phyloP scores from a whole-genome alignment of 495 filamentous ascomycete species.

The Talaromyces trachyspermus region DNA sequence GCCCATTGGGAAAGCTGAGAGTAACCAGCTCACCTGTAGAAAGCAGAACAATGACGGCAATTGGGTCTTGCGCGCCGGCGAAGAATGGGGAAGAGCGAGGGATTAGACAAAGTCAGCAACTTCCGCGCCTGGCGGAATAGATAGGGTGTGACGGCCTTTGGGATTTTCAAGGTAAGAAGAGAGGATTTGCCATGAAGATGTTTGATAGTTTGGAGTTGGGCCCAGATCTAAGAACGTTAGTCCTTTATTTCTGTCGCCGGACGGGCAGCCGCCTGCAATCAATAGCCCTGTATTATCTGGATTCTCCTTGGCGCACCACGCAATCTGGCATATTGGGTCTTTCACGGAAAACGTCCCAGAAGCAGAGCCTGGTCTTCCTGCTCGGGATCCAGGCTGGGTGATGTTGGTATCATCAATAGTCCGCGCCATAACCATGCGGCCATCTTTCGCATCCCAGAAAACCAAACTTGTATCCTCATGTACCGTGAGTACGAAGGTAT shows the following conservation, averaged over 20 bases:
- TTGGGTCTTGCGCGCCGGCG: constrained; percentile 79
- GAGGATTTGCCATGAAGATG: constrained; percentile 79
- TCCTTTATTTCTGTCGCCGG: constrained; percentile 57
- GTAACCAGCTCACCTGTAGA: constrained; percentile 83
- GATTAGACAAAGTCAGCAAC: constrained; percentile 78
- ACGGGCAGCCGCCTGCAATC: constrained; percentile 70
- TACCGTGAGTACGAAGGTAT: constrained; percentile 78
- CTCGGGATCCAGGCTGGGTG: constrained; percentile 48
- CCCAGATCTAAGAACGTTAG: constrained; percentile 87
- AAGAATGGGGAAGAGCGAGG: constrained; percentile 78
- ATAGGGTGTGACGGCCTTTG: constrained; percentile 60
- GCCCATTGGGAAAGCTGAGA: constrained; percentile 82
- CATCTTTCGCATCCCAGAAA: constrained; percentile 92
- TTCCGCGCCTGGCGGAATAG: constrained; percentile 70
- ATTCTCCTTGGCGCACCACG: constrained; percentile 89
- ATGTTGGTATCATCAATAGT: constrained; percentile 68
- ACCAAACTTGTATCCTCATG: constrained; percentile 87
- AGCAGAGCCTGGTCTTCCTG: constrained; percentile 29
- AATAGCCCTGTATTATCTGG: constrained; percentile 88
- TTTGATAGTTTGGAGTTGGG: constrained; percentile 79
- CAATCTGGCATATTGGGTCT: constrained; percentile 65
- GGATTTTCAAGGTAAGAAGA: constrained; percentile 65
- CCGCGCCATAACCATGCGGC: constrained; percentile 73
- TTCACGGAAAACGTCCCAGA: constrained; percentile 46
- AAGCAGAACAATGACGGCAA: constrained; percentile 71